Evolutionary conservation across 2,329 filamentous ascomycete genomes (phyloP).

Genomic region (Claviceps sp.): DNA sequence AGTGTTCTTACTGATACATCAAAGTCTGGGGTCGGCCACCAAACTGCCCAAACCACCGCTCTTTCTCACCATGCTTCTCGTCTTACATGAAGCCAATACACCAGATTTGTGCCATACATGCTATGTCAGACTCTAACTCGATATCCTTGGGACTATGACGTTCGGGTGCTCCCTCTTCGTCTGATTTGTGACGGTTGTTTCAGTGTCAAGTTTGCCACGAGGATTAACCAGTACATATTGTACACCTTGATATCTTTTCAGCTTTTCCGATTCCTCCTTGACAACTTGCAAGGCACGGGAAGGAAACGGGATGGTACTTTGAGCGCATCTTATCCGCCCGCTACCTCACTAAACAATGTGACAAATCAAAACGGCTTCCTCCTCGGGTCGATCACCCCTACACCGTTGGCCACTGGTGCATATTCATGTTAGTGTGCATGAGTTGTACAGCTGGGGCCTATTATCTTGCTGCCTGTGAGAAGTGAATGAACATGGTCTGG

Average conservation of each 20-base stretch:
- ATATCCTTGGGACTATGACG: background rate
- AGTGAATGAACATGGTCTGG: background rate
- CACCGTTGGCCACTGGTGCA: conserved; percentile 3
- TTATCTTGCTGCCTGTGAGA: background rate
- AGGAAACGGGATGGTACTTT: background rate
- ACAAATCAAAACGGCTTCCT: conserved; percentile 2
- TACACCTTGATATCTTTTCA: background rate
- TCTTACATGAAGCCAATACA: background rate
- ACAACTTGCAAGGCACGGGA: background rate
- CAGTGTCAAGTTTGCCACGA: background rate
- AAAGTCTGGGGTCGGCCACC: background rate
- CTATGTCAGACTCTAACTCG: background rate
- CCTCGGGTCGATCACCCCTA: background rate
- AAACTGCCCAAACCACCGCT: background rate
- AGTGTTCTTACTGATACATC: background rate
- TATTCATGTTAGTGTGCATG: conserved; percentile 3
- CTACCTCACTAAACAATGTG: background rate
- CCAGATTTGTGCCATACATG: background rate
- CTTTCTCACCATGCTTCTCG: background rate
- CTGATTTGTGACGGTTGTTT: background rate
- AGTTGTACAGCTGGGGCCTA: conserved; percentile 2
- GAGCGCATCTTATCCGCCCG: background rate
- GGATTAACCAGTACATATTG: background rate
- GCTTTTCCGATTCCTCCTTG: background rate
- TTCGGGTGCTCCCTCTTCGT: background rate